These are phyloP conservation scores for Penicillium soppii DNA, from an alignment of 495 filamentous ascomycete genomes.

Conservation along the genomic window DNA sequence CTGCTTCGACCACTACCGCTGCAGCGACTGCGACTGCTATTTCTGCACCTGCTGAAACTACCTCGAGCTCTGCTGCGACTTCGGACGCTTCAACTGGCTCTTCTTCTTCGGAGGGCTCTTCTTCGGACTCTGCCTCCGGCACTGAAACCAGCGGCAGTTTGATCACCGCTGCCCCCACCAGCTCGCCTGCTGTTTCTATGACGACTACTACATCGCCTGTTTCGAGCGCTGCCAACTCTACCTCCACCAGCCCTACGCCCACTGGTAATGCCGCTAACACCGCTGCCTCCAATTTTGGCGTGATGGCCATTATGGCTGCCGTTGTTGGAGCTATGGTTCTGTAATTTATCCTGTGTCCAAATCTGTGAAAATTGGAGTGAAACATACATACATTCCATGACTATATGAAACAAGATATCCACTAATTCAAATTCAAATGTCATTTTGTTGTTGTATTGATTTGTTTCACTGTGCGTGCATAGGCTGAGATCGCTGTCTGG, in stretches of 20 bases:
- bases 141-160: conserved; percentile 2
- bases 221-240: conserved; percentile 6
- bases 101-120: not conserved
- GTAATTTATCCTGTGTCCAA: conserved; percentile 3
- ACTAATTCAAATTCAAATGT: too few relatives aligned
- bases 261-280: conserved; percentile 12
- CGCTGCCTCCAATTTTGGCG: conserved; percentile 8
- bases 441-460: too few relatives aligned
- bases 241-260: conserved; percentile 9
- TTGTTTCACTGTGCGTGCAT: too few relatives aligned
- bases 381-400: too few relatives aligned
- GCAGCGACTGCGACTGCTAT: conserved; percentile 9
- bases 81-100: not conserved
- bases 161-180: conserved; percentile 19
- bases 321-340: conserved; percentile 28
- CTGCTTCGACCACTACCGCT: conserved; percentile 16
- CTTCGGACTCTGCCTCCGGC: conserved; percentile 8
- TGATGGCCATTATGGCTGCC: conserved; percentile 25
- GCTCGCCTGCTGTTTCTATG: conserved; percentile 12
- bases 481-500: not conserved
- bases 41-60: not conserved
- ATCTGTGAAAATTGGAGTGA: not conserved
- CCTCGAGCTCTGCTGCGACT: not conserved
- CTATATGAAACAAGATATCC: too few relatives aligned
- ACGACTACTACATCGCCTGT: conserved; percentile 13